Conservation (phyloP, 345 rosid genomes). For the Viola odorata region DNA sequence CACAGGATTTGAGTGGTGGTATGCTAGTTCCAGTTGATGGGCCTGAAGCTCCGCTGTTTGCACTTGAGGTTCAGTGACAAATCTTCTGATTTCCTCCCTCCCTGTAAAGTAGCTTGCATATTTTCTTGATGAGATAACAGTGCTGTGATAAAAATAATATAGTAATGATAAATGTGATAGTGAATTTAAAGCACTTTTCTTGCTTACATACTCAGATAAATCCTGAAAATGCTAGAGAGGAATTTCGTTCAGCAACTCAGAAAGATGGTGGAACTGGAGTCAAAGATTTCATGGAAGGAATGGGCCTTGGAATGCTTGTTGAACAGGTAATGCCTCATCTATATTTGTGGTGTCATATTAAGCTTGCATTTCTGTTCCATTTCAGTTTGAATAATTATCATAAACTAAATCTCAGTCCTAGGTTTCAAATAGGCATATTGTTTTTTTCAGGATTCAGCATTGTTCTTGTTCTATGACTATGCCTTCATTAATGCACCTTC, state of each 20-base stretch:
- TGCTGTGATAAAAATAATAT: too few relatives aligned
- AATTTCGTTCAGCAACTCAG: conserved; percentile 67
- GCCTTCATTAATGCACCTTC: neutral
- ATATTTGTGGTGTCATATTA: neutral
- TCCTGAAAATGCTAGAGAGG: conserved; percentile 96
- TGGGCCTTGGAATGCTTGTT: conserved; percentile 92
- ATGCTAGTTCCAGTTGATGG: conserved; percentile 83
- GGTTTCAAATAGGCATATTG: neutral
- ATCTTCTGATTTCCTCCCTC: neutral
- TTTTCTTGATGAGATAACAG: conserved; percentile 17
- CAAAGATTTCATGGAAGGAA: conserved; percentile 94
- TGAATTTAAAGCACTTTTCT: neutral
- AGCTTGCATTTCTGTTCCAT: conserved; percentile 6
- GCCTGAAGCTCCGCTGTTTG: conserved; percentile 84
- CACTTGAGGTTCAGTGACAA: conserved; percentile 65
- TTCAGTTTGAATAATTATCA: too few relatives aligned
- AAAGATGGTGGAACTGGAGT: conserved; percentile 74
- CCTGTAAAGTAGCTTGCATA: conserved; percentile 4
- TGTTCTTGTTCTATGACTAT: neutral
- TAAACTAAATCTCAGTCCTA: neutral
- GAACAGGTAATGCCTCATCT: conserved; percentile 61
- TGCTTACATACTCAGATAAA: conserved; percentile 55
- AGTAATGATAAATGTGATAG: too few relatives aligned
- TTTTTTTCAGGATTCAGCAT: neutral
- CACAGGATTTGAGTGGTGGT: conserved; percentile 90